Evolutionary conservation across 2,329 filamentous ascomycete species (phyloP).

Genomic region (Ceratocystis destructans): DNA sequence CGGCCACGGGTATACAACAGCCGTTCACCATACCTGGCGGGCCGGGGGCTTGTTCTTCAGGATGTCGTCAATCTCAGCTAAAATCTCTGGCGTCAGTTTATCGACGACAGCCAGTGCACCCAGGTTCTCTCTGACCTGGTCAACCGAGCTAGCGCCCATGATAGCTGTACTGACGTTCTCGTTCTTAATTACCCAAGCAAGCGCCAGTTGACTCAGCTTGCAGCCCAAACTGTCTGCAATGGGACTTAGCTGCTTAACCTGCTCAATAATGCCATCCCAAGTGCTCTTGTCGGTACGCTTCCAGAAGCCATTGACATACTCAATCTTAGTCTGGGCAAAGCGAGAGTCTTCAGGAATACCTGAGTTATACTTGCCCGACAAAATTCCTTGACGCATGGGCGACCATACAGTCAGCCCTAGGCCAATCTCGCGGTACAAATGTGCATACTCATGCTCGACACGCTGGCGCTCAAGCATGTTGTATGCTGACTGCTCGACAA

Average conservation of each 20-base stretch:
- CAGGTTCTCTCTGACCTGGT: constrained; percentile 48
- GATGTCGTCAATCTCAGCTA: constrained; percentile 46
- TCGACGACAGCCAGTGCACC: constrained; percentile 38
- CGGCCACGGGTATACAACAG: too few relatives aligned
- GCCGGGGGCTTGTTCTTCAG: constrained; percentile 44
- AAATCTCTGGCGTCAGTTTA: constrained; percentile 44
- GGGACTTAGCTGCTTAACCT: constrained; percentile 44
- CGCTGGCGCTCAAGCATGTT: constrained; percentile 48
- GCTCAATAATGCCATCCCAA: constrained; percentile 44
- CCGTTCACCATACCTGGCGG: constrained; percentile 21
- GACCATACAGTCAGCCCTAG: constrained; percentile 51
- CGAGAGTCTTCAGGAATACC: constrained; percentile 44
- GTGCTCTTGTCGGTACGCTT: constrained; percentile 37
- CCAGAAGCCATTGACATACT: constrained; percentile 42
- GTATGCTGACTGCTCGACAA: constrained; percentile 55
- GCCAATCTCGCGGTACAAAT: constrained; percentile 46
- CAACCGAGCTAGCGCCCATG: constrained; percentile 42
- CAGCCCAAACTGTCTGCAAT: constrained; percentile 52
- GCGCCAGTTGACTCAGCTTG: constrained; percentile 41
- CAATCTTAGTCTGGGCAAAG: constrained; percentile 40
- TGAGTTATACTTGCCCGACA: constrained; percentile 55
- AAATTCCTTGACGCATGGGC: constrained; percentile 42
- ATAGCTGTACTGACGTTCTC: constrained; percentile 48
- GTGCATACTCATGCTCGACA: constrained; percentile 49
- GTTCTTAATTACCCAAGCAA: constrained; percentile 51